These are phyloP conservation scores for Schwanniomyces polymorphus DNA, from an alignment of 805 yeast species.

Conservation along the genomic window DNA sequence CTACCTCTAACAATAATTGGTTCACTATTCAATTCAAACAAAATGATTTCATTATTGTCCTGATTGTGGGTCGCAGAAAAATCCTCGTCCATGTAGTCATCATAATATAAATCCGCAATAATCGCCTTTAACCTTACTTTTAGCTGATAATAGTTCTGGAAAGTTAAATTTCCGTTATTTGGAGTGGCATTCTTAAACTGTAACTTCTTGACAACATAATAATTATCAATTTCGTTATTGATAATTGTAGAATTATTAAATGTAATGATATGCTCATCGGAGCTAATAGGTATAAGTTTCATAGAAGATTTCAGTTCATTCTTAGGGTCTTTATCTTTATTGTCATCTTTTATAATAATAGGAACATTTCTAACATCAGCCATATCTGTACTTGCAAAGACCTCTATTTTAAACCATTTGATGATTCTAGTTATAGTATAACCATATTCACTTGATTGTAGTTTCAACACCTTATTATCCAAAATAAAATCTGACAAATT, in stretches of 20 bases:
- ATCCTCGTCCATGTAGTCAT: conserved; percentile 36
- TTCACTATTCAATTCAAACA: conserved; percentile 32
- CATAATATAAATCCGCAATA: conserved; percentile 38
- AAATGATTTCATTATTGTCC: conserved; percentile 26
- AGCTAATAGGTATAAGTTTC: conserved; percentile 15
- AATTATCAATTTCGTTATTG: conserved; percentile 26
- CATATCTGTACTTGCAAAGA: conserved; percentile 35
- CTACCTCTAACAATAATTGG: conserved; percentile 62
- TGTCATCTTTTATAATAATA: conserved; percentile 21
- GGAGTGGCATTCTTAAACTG: conserved; percentile 55
- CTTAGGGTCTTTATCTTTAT: conserved; percentile 18
- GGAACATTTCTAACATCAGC: conserved; percentile 30
- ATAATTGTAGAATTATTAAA: conserved; percentile 21
- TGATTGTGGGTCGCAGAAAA: conserved; percentile 12
- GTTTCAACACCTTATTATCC: conserved; percentile 24
- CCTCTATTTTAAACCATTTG: conserved; percentile 37
- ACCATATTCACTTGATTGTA: conserved; percentile 36
- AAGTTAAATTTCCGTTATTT: conserved; percentile 46
- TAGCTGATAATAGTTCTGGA: conserved; percentile 47
- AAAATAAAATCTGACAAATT: conserved; percentile 24
- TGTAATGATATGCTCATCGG: conserved; percentile 23
- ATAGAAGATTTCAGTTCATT: conserved; percentile 13
- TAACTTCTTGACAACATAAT: conserved; percentile 37
- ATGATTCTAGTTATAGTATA: conserved; percentile 36
- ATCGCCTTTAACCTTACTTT: conserved; percentile 32